These are phyloP conservation scores for Fistulinella cinereoalba DNA, from an alignment of 1,284 basidiomycete genomes.

Conservation along the genomic window DNA sequence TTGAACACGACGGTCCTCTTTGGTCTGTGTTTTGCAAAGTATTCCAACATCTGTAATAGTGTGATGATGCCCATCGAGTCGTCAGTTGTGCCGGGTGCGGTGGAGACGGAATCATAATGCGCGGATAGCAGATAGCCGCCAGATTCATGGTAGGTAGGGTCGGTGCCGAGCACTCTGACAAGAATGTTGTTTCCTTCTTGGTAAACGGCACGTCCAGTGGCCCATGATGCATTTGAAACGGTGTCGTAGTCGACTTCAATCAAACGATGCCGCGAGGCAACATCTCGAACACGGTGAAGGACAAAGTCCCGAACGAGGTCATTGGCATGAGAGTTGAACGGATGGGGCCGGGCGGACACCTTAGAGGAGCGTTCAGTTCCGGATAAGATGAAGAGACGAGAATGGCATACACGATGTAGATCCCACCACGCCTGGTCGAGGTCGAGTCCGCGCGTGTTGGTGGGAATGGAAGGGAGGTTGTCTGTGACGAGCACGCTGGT, in stretches of 20 bases:
- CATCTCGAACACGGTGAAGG: conserved; percentile 48
- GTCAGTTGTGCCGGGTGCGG: conserved; percentile 71
- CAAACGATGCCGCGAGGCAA: conserved; percentile 42
- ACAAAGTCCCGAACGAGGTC: conserved; percentile 61
- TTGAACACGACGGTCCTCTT: conserved; percentile 69
- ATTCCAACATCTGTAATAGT: conserved; percentile 61
- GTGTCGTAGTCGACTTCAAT: conserved; percentile 56
- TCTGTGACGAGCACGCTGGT: conserved; percentile 54
- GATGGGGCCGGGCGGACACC: conserved; percentile 68
- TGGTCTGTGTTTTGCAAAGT: conserved; percentile 52
- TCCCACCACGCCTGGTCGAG: conserved; percentile 59
- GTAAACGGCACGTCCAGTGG: conserved; percentile 39
- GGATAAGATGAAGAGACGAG: not conserved
- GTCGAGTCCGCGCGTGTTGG: conserved; percentile 49
- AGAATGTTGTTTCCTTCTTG: conserved; percentile 74
- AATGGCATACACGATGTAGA: conserved; percentile 49
- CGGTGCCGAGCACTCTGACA: conserved; percentile 63
- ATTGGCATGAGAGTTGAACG: conserved; percentile 75
- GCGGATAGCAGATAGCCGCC: conserved; percentile 72
- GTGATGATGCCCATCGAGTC: conserved; percentile 73
- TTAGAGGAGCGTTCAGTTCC: conserved; percentile 26
- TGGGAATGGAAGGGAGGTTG: conserved; percentile 47
- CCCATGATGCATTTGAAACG: conserved; percentile 57
- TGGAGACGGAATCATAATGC: conserved; percentile 78
- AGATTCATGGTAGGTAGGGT: conserved; percentile 31